Evolutionary conservation across 2,329 filamentous ascomycete genomes (phyloP).

Genomic region (Emericellopsis atlantica): DNA sequence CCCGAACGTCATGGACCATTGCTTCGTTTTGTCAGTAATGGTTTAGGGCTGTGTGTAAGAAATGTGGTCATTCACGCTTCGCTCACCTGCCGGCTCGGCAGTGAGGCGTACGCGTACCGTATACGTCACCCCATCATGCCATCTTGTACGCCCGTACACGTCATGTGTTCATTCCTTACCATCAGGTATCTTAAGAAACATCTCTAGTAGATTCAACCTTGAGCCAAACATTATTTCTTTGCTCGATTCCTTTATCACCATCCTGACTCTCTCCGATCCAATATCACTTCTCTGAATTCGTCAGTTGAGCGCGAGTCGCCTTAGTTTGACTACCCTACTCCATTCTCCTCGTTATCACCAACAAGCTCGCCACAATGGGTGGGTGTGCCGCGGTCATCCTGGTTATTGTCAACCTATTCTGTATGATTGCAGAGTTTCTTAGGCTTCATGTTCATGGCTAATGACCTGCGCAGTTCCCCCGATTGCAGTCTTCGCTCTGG

Average conservation of each 20-base stretch:
- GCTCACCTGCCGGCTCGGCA: no score
- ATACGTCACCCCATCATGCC: no score
- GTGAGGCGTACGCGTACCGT: no score
- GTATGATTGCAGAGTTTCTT: conserved; percentile 15
- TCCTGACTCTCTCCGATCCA: not conserved
- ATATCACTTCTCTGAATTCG: no score
- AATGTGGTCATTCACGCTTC: no score
- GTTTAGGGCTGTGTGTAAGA: no score
- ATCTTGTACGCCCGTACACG: no score
- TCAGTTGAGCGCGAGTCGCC: not conserved
- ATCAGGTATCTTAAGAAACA: no score
- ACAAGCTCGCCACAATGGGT: conserved; percentile 27
- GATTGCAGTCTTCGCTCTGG: conserved; percentile 48
- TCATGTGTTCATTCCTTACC: no score
- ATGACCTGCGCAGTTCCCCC: conserved; percentile 43
- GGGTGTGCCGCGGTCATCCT: conserved; percentile 33
- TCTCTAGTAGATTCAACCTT: no score
- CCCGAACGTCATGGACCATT: no score
- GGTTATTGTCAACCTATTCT: conserved; percentile 38
- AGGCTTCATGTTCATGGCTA: not conserved
- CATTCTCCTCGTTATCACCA: not conserved
- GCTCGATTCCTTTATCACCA: not conserved
- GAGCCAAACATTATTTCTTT: not conserved
- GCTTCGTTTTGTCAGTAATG: no score
- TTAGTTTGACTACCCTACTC: not conserved